These are phyloP conservation scores for Russula brevipes DNA, from an alignment of 768 basidiomycete genomes.

Conservation along the genomic window DNA sequence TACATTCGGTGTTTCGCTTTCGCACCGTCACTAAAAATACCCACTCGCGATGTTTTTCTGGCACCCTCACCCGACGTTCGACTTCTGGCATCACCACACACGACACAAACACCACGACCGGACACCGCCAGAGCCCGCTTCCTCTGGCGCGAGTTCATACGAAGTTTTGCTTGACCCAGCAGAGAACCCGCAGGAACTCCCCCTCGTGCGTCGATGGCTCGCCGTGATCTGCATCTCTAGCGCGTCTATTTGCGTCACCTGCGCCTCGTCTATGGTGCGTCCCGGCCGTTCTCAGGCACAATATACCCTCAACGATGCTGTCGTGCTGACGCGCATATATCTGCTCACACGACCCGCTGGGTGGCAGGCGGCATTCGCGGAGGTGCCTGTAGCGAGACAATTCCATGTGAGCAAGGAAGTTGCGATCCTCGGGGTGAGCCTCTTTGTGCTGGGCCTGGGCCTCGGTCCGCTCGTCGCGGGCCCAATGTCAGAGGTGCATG, in stretches of 20 bases:
- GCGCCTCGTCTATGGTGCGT: conserved; percentile 29
- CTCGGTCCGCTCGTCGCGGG: conserved; percentile 33
- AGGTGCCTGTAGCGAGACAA: conserved; percentile 35
- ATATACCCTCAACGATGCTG: not conserved
- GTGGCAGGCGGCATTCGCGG: conserved; percentile 36
- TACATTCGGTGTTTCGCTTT: too few relatives aligned
- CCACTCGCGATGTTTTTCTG: conserved; percentile 6
- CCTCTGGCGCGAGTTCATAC: not conserved
- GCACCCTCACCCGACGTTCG: conserved; percentile 7
- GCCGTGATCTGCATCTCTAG: conserved; percentile 25
- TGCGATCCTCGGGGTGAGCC: conserved; percentile 37
- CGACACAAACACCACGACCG: not conserved
- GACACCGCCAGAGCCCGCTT: not conserved
- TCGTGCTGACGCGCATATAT: not conserved
- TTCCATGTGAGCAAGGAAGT: conserved; percentile 39
- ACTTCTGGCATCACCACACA: conserved; percentile 3
- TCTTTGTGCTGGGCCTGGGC: conserved; percentile 37
- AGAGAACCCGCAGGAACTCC: conserved; percentile 27
- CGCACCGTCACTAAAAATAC: too few relatives aligned
- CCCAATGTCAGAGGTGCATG: conserved; percentile 49
- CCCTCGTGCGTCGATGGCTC: conserved; percentile 26
- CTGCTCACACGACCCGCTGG: not conserved
- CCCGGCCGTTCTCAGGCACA: too few relatives aligned
- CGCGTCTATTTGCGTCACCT: conserved; percentile 27
- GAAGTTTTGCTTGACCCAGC: conserved; percentile 22